A percentile compares a stretch with the other conserved stretches of the same genome.
Conservation (phyloP, 2,329 filamentous ascomycete genomes). For the Pseudonectria buxi region DNA sequence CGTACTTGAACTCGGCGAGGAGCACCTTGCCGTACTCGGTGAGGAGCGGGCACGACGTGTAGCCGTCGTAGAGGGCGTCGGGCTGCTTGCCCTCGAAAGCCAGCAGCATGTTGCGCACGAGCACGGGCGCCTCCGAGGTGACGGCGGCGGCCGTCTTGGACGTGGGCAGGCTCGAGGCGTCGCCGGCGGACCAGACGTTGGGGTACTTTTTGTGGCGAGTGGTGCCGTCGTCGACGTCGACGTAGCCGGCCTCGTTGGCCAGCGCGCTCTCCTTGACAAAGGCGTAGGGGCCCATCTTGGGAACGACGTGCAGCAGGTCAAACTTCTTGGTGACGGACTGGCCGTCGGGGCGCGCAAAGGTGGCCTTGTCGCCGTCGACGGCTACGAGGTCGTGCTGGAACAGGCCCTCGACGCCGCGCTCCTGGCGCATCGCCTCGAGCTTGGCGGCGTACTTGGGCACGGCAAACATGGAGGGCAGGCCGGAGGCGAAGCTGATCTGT, state of each 20-base stretch:
- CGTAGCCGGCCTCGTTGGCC: constrained; percentile 49
- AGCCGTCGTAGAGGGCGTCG: constrained; percentile 44
- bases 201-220: constrained; percentile 45
- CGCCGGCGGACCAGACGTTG: constrained; percentile 54
- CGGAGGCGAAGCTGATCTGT: constrained; percentile 49
- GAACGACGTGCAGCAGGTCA: constrained; percentile 50
- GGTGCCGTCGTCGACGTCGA: constrained; percentile 50
- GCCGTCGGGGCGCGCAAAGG: constrained; percentile 39
- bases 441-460: constrained; percentile 52
- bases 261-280: constrained; percentile 48
- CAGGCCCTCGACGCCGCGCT: constrained; percentile 50
- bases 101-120: constrained; percentile 42
- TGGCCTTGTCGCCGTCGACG: constrained; percentile 46
- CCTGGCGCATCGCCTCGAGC: constrained; percentile 46
- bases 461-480: constrained; percentile 50
- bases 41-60: constrained; percentile 48
- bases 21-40: constrained; percentile 57
- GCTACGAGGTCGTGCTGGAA: constrained; percentile 51
- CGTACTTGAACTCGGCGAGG: constrained; percentile 60
- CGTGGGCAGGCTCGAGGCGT: constrained; percentile 52
- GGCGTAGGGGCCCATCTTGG: constrained; percentile 51
- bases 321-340: constrained; percentile 40
- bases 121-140: constrained; percentile 43
- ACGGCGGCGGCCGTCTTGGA: constrained; percentile 50
- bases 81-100: constrained; percentile 38